Evolutionary conservation across 2,329 filamentous ascomycete species (phyloP), one percentile per base, ranked within the genome.

Genomic region (Colletotrichum orbiculare): DNA sequence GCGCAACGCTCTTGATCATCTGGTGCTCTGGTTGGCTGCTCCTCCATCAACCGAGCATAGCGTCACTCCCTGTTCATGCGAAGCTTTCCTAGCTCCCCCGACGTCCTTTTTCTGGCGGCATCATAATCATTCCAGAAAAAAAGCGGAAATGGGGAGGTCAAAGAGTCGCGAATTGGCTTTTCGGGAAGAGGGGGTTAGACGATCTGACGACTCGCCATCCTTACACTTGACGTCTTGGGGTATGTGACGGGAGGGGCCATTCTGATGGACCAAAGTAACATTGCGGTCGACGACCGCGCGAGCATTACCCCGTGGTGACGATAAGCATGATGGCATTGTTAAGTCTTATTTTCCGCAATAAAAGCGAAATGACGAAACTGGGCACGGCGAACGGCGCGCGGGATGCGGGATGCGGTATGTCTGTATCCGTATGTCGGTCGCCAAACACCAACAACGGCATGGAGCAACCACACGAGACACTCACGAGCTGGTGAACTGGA

Each of bases 1-100:
- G 55, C 46, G 55, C 55, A 58, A 58, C 55, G 47, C 35, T 61
- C 35, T 46, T 65, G 34, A 46, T 65, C 45, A 45, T 50, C 38
- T 46, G 48, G 59, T 64, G 35, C 49, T 49, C 25, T 37, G 48
- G 60, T 49, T 43, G 49, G 55, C 25, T 15, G 55, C 25, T 25
- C 25, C 25, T 25, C 25, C 25, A 25, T 25, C 25, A 25, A 25
- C 25, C 25, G 25, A 25, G 25, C 4, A 25, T 25, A 25, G 25
- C 25, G 25, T 25, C 25, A 25, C 25, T 25, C 25, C 25, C 25
- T 25, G 49, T 54, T 60, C 57, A 65, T 52, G 57, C 57, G 45
- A 13, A 50, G 52, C 57, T 64, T 50, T 34, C 41, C 49, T 59
- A 34, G 35, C 25, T 34, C 15, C 34, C 38, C 34, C 42, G 2